Evolutionary conservation across 805 yeast genomes (phyloP), one percentile per base, ranked within the genome.

Genomic region (Debaryomyces castellii): DNA sequence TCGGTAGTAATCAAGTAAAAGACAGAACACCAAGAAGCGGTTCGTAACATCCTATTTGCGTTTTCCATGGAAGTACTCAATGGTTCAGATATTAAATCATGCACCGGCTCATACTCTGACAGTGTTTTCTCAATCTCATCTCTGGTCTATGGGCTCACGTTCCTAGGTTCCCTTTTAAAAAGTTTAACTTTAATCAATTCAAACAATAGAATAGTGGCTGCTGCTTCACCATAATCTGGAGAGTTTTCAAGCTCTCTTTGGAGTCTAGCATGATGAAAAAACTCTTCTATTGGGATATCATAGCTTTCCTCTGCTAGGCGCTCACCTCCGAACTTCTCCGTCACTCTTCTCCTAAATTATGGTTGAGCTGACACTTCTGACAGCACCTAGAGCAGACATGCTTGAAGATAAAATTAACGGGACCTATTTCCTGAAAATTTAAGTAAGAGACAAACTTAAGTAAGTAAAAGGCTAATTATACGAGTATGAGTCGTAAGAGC

Each of bases 1-100:
- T 74, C 79, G 6, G 78, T 73, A 33, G 80, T 74, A 47, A 74
- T 75, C 30, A 75, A 60, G 53, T 64, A 73, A 58, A 74, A 73
- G n/a, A 73, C 75, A 0, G 69, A 61, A 3, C 49, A 45, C 49
- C 49, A 46, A 11, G 49, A 46, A 11, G 49, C 49, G 5, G 49
- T 36, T 38, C 45, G 41, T 6, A 46, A 32, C 49, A 46, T 38
- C 27, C 49, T 46, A 24, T 46, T 46, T 1, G 49, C 49, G 33
- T 46, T 46, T 23, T 38, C 42, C 11, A 32, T n/a, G 12, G 41
- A 33, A 1, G 25, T 27, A 8, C 21, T 20, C 14, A 35, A n/a
- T 5, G 40, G 24, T 12, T 32, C 42, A n/a, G 37, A n/a, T 3
- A 28, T 32, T 14, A 23, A n/a, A n/a, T 39, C 40, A 23, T 37